A percentile compares a stretch with the other conserved stretches of the same genome.
Evolutionary conservation across 306 rosid genomes (phyloP).

Genomic region (Acacia acuminata): DNA sequence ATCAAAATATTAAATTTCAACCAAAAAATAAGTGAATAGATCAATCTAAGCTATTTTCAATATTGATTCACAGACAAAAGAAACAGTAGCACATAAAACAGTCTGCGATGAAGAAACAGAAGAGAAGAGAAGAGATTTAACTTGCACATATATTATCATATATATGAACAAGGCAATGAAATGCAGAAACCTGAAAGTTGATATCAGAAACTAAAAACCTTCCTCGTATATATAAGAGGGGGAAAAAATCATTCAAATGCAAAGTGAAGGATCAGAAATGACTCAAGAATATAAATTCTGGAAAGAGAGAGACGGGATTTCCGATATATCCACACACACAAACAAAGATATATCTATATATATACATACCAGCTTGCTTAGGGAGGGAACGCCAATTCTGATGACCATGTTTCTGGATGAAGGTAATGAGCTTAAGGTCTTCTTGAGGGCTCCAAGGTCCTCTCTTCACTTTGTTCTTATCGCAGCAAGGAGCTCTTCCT

Average conservation of each 20-base stretch:
- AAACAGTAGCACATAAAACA: background rate
- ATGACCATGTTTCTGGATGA: slow-evolving; percentile 89
- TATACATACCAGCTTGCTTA: slow-evolving; percentile 70
- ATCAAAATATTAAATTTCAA: background rate
- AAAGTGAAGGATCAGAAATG: background rate
- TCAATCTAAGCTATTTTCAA: background rate
- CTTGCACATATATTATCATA: background rate
- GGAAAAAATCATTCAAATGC: slow-evolving; percentile 7
- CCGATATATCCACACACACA: background rate
- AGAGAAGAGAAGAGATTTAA: background rate
- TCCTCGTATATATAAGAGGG: background rate
- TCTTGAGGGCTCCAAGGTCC: slow-evolving; percentile 97
- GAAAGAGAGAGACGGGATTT: background rate
- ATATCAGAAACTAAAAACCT: background rate
- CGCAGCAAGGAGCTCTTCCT: slow-evolving; percentile 97
- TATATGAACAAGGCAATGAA: background rate
- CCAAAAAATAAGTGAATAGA: background rate
- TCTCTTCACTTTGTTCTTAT: slow-evolving; percentile 82
- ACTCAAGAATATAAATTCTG: background rate
- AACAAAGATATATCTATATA: background rate
- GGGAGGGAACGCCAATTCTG: slow-evolving; percentile 98
- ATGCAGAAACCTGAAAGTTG: background rate
- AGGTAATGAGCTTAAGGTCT: slow-evolving; percentile 78
- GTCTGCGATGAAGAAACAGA: background rate
- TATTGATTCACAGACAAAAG: background rate